Base-by-base conservation (phyloP, 106 monocot genomes). In the Dendrobium chrysotoxum region DNA sequence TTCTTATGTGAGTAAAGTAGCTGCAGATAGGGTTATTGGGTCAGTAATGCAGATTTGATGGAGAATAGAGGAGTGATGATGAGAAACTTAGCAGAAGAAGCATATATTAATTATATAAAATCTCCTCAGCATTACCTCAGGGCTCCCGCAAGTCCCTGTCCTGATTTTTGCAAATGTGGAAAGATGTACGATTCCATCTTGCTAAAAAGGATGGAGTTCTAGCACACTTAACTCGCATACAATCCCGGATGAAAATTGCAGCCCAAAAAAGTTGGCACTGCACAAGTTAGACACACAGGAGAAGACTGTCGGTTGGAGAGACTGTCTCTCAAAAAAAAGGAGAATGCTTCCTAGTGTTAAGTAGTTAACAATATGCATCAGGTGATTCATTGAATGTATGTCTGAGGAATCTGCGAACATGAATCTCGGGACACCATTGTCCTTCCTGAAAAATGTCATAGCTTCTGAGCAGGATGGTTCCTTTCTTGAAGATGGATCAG, bases 81-180 rank as follows among this genome's bases (percentile, higher is more conserved):
- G 11, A 70, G 70, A 28, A 70, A 70, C 31, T 70, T 70, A 70
- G 13, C 15, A 70, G 35, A 13, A 70, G 10, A 70, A 30, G 28
- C 35, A 35, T 12, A 31, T 31, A 1, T 30, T 70, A 70, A 28
- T 35, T 31, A 35, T 70, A 30, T 12, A 70, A 65, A 30, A 70
- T 70, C 70, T 70, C 31, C 30, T 30, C 8, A 5, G 12, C 35
- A 30, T 70, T 93, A 96, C 76, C 89, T 90, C 76, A 87, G 82
- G 76, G 65, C 84, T 80, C 86, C 91, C 41, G 53, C 82, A 13
- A 80, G 85, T 68, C 90, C 91, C 41, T 96, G 93, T 39, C 93
- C 93, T 85, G 91, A 93, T 73, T 80, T 80, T 55, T 96, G 96
- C 82, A 96, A 96, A 72, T 11, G 87, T 77, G 96, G 96, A 74